These are phyloP conservation scores for Solanum chiquidenum DNA, from an alignment of 257 asterid species.

Conservation along the genomic window DNA sequence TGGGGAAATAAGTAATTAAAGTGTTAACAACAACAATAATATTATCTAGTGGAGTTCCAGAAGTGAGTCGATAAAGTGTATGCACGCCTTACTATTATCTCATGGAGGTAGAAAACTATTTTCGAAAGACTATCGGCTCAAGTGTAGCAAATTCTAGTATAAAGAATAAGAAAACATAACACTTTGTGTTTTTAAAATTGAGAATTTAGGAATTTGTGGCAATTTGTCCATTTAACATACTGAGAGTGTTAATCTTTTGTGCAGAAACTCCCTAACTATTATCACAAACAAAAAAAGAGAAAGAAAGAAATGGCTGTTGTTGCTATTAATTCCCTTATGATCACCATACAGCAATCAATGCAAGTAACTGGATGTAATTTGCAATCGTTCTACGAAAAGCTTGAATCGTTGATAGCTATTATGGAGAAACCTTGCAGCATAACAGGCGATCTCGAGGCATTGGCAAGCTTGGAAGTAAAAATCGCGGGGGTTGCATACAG, in stretches of 20 bases:
- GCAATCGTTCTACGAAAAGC: neutral
- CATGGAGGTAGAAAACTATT: too few species aligned
- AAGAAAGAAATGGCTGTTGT: neutral
- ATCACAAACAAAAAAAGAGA: neutral
- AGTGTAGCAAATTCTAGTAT: too few species aligned
- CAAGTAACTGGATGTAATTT: neutral
- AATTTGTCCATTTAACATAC: neutral
- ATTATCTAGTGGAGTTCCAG: too few species aligned
- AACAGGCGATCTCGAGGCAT: neutral
- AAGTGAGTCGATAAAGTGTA: too few species aligned
- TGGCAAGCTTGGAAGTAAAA: neutral
- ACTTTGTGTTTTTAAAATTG: neutral
- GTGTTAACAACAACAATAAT: too few species aligned
- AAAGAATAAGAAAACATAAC: too few species aligned
- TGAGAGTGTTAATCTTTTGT: neutral
- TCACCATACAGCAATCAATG: neutral
- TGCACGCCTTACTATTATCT: accelerated
- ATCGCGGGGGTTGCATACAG: neutral
- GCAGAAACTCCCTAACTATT: neutral
- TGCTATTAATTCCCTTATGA: neutral
- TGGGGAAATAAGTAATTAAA: too few species aligned
- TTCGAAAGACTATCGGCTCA: too few species aligned
- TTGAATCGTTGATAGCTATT: neutral
- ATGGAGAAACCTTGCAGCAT: neutral
- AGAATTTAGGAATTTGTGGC: neutral